These are phyloP conservation scores for Casuarina cunninghamiana DNA, from an alignment of 306 rosid genomes.

Conservation along the genomic window DNA sequence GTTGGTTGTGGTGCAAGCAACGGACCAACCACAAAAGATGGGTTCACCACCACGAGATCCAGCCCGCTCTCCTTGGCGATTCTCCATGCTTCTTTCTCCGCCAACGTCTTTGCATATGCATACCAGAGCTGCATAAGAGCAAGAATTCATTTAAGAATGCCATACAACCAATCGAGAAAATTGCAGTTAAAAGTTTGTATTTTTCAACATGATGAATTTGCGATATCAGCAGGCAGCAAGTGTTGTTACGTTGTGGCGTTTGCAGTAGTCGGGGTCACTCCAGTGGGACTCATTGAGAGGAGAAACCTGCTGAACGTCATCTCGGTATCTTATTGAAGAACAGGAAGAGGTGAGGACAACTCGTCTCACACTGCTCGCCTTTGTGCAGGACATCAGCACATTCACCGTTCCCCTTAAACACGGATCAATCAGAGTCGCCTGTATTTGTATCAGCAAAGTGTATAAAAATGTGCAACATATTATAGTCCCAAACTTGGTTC, in stretches of 20 bases:
- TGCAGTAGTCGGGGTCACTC: slow-evolving; percentile 78
- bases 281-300: slow-evolving; percentile 82
- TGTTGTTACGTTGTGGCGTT: slow-evolving; percentile 50
- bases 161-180: not conserved
- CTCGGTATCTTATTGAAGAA: slow-evolving; percentile 71
- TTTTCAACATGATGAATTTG: not conserved
- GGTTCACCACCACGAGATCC: slow-evolving; percentile 79
- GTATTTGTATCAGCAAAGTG: slow-evolving; percentile 10
- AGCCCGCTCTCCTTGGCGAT: slow-evolving; percentile 52
- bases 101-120: slow-evolving; percentile 77
- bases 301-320: slow-evolving; percentile 50
- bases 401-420: slow-evolving; percentile 60
- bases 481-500: too few relatives aligned
- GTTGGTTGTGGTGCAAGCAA: slow-evolving; percentile 78
- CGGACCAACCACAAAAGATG: slow-evolving; percentile 80
- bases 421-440: slow-evolving; percentile 76
- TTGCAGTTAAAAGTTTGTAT: not conserved
- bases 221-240: not conserved
- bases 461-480: not conserved
- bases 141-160: slow-evolving; percentile 8
- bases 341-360: slow-evolving; percentile 84
- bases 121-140: slow-evolving; percentile 68
- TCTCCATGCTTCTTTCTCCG: slow-evolving; percentile 81
- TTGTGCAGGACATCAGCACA: slow-evolving; percentile 67
- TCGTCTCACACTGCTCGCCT: slow-evolving; percentile 55